Evolutionary conservation across 495 filamentous ascomycete genomes (phyloP).

Genomic region (Penicillium tannophilum): DNA sequence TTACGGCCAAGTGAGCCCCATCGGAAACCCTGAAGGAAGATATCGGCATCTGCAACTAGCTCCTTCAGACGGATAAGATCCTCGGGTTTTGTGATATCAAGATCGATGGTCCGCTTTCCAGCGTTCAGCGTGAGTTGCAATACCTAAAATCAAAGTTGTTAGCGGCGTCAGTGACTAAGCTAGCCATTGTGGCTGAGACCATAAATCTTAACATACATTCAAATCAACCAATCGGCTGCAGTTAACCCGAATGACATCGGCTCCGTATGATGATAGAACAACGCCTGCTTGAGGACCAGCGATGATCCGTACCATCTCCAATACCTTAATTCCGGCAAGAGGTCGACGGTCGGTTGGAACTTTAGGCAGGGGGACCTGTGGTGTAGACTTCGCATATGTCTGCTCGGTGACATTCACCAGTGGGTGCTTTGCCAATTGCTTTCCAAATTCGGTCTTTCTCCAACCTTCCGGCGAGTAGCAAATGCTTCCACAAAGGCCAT

Average conservation of each 20-base stretch:
- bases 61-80: conserved; percentile 43
- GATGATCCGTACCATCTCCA: conserved; percentile 62
- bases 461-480: conserved; percentile 35
- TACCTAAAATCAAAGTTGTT: conserved; percentile 30
- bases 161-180: not conserved
- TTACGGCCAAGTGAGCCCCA: conserved; percentile 50
- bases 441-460: conserved; percentile 35
- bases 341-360: conserved; percentile 34
- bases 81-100: conserved; percentile 52
- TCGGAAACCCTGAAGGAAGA: conserved; percentile 60
- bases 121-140: conserved; percentile 47
- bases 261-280: conserved; percentile 57
- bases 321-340: conserved; percentile 58
- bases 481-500: conserved; percentile 38
- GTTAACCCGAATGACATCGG: conserved; percentile 61
- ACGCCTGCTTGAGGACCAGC: conserved; percentile 56
- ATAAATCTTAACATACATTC: conserved; percentile 7
- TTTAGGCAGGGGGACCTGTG: conserved; percentile 14
- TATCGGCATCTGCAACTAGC: conserved; percentile 55
- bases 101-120: conserved; percentile 58
- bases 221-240: conserved; percentile 53
- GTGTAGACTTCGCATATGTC: conserved; percentile 25
- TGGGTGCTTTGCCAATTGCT: conserved; percentile 22
- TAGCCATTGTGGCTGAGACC: not conserved
- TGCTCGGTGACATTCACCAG: conserved; percentile 23